Base-by-base conservation (phyloP, 148 eudicot species). In the Beta vulgaris region DNA sequence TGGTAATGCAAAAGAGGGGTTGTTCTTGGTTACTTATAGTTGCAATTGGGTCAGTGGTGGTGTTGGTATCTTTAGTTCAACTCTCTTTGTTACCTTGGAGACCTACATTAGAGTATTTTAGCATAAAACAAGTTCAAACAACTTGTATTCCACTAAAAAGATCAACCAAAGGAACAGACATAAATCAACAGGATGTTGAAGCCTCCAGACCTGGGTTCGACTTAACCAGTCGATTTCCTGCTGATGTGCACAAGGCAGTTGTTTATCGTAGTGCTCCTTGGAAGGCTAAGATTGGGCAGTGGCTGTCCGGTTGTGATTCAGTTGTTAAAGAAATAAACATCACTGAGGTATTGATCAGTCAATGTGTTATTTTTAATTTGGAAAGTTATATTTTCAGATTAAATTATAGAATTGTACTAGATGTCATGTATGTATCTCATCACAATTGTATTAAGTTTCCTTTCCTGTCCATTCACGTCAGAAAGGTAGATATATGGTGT, bases 221-320 rank as follows among this genome's bases (percentile, higher is more conserved):
- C 78, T 80, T 90, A 46, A 78, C 74, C 54, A 64, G 35, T 66
- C 69, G 49, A 39, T 66, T 66, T 25, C 97, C 96, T 1, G 77
- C 85, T 70, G 93, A 94, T 72, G 84, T 78, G 69, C 93, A 88
- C 73, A 77, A 83, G 35, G 88, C 96, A 34, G 93, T 93, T 42
- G 86, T 87, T 81, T 93, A 88, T 64, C 87, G 81, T 36, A 89
- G 88, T 81, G 96, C 98, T 71, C 96, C 98, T 3, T 94, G 98
- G 98, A 91, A 88, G 78, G 89, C 93, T 60, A 83, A 90, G 77
- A 87, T 91, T 78, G 98, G 98, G 31, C 82, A 84, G 67, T 94
- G 97, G 98, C 80, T 91, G 83, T 87, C 93, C 34, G 93, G 87
- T 12, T 93, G 98, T 76, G 71, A 83, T 86, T 68, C 95, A 35